A percentile compares a stretch with the other conserved stretches of the same genome.
Conservation (phyloP, 768 basidiomycete species). For the Bullera alba region DNA sequence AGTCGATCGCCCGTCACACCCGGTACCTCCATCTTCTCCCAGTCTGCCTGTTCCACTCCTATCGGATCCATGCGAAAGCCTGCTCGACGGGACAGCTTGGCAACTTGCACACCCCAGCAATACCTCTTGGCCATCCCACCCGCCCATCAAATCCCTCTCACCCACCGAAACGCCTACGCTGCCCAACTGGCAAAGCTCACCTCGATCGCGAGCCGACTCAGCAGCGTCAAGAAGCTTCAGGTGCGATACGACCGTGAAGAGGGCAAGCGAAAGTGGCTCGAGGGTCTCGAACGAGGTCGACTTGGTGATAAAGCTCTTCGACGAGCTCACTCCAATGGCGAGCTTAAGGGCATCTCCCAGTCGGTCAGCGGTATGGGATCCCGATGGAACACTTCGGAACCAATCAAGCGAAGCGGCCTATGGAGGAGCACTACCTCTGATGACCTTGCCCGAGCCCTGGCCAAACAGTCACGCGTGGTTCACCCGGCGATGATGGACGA, state of each 20-base stretch:
- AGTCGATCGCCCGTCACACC: constrained; percentile 20
- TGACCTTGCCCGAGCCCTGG: constrained; percentile 11
- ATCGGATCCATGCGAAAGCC: background rate
- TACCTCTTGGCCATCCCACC: constrained; percentile 34
- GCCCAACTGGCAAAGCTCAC: constrained; percentile 30
- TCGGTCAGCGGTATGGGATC: too few relatives aligned
- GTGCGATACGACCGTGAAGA: constrained; percentile 40
- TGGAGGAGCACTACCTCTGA: constrained; percentile 18
- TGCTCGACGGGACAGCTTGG: too few relatives aligned
- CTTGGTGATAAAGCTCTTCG: constrained; percentile 29
- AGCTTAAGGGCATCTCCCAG: background rate
- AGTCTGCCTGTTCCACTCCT: constrained; percentile 13
- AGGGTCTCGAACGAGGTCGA: constrained; percentile 27
- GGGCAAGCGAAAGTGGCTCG: constrained; percentile 35
- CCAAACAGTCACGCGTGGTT: background rate
- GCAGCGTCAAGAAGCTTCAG: constrained; percentile 31
- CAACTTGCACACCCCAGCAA: constrained; percentile 10
- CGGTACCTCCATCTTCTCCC: constrained; percentile 32
- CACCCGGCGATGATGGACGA: constrained; percentile 30
- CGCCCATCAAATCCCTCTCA: constrained; percentile 26
- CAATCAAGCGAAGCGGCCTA: constrained; percentile 12
- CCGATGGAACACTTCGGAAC: constrained; percentile 7
- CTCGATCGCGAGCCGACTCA: constrained; percentile 24
- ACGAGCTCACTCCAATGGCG: constrained; percentile 28
- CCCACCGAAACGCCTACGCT: constrained; percentile 31